A percentile compares a stretch with the other conserved stretches of the same genome.
phyloP scores from a whole-genome alignment of 345 rosid species.

The Camelina sativa region DNA sequence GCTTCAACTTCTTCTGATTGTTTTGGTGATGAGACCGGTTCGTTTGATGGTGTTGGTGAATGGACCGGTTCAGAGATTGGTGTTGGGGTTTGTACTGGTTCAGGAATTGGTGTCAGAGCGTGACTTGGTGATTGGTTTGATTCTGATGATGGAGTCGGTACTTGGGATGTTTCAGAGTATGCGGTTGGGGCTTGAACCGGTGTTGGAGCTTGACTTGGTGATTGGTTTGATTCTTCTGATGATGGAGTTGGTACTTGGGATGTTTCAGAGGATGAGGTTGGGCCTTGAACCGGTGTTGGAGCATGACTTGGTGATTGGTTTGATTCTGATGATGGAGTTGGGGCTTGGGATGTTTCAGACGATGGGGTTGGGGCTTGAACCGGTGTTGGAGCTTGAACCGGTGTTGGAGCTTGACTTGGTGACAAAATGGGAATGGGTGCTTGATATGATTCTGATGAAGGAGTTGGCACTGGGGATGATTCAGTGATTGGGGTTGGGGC shows the following conservation, averaged over 20 bases:
- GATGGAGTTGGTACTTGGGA: no score
- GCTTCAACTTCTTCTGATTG: constrained; percentile 23
- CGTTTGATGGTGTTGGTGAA: constrained; percentile 25
- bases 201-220: constrained; percentile 24
- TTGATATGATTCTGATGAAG: constrained; percentile 16
- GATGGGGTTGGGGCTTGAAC: constrained; percentile 7
- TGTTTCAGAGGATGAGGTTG: no score
- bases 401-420: constrained; percentile 16
- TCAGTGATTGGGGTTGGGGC: constrained; percentile 11
- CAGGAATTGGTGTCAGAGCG: constrained; percentile 13
- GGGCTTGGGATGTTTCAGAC: not conserved
- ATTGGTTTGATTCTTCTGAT: not conserved
- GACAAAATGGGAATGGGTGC: not conserved
- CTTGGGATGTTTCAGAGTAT: not conserved
- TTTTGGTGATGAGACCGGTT: constrained; percentile 33
- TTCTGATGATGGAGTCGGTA: constrained; percentile 22
- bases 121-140: not conserved
- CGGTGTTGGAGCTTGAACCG: constrained; percentile 11
- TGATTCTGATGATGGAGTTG: no score
- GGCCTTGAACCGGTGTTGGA: no score
- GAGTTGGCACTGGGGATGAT: not conserved
- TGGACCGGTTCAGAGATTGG: constrained; percentile 7
- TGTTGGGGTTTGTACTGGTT: constrained; percentile 25
- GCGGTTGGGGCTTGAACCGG: not conserved
- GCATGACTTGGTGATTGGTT: no score